These are phyloP conservation scores for Gossypium anomalum DNA, from an alignment of 345 rosid genomes.

Conservation along the genomic window DNA sequence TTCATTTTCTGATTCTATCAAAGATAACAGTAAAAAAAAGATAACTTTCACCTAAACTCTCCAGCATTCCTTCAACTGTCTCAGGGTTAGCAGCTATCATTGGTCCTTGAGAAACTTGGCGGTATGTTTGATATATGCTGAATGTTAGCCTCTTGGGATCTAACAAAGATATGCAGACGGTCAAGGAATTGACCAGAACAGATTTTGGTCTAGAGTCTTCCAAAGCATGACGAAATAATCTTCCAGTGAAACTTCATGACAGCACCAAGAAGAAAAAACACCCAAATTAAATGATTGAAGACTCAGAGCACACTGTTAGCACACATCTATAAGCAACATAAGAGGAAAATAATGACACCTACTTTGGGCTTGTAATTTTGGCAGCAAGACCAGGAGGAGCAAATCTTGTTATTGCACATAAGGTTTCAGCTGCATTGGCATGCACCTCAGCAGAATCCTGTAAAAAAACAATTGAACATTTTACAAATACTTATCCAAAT, in stretches of 20 bases:
- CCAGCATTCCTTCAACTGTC: constrained; percentile 85
- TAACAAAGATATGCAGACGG: constrained; percentile 83
- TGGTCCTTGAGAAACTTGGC: constrained; percentile 61
- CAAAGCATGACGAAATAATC: constrained; percentile 73
- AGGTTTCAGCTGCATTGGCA: constrained; percentile 89
- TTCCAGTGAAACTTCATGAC: constrained; percentile 67
- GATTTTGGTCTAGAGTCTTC: constrained; percentile 86
- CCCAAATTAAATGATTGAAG: constrained; percentile 1
- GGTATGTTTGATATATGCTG: constrained; percentile 59
- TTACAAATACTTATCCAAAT: neutral
- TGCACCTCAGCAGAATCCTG: constrained; percentile 94
- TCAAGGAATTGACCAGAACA: constrained; percentile 78
- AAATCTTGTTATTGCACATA: constrained; percentile 75
- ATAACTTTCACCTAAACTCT: constrained; percentile 63
- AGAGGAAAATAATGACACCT: constrained; percentile 22
- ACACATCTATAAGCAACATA: constrained; percentile 3
- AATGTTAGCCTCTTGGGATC: constrained; percentile 78
- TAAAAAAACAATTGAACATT: constrained; percentile 9
- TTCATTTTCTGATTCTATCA: neutral
- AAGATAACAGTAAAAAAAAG: neutral
- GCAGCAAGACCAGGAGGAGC: constrained; percentile 83
- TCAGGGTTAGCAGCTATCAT: constrained; percentile 51
- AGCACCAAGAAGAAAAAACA: constrained; percentile 10
- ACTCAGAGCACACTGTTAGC: neutral
- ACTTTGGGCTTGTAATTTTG: constrained; percentile 78